Evolutionary conservation across 2,329 filamentous ascomycete genomes (phyloP), one percentile per base, ranked within the genome.

Genomic region (Fusarium sp.): DNA sequence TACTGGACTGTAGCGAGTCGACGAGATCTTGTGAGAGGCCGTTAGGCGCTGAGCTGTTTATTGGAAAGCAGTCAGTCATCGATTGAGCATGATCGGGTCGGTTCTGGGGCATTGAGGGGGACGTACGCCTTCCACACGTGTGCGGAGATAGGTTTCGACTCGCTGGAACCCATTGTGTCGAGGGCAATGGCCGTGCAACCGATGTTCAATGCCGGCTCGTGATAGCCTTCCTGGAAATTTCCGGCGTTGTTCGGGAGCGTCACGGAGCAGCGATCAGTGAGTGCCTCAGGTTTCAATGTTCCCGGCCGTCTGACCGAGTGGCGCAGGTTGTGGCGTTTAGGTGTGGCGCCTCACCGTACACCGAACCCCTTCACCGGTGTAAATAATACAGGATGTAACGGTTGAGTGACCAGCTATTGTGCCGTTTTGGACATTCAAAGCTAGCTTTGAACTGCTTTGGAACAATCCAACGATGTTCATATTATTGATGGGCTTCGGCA

Each of bases 1-100:
- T 89, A 86, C 91, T 97, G 71, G 91, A 90, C 83, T 98, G 94
- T 71, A 98, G 88, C 70, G 92, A 91, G 79, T 97, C 92, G 79
- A 97, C 89, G 79, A 98, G 88, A 80, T 93, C 92, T 80, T 94
- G 91, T 76, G 95, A 97, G 83, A 97, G 82, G 77, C 87, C 86
- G 74, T 86, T 84, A 37, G 88, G 86, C 58, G 85, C 84, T 76
- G 80, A 81, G 77, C 80, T 85, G 79, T 79, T 78, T 79, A 77
- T 78, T 76, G 67, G 69, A 72, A 70, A 66, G 35, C 54, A 60
- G 76, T 79, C 64, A 79, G 77, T 77, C 56, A 42, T 61, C 61
- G 50, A 67, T 72, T 40, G 52, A 40, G 34, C 27, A 18, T 22
- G 22, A 27, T 16, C 18, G 20, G 24, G 24, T 60, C 35, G 35